Conservation (phyloP, 495 filamentous ascomycete species). For the Niebla homalea region DNA sequence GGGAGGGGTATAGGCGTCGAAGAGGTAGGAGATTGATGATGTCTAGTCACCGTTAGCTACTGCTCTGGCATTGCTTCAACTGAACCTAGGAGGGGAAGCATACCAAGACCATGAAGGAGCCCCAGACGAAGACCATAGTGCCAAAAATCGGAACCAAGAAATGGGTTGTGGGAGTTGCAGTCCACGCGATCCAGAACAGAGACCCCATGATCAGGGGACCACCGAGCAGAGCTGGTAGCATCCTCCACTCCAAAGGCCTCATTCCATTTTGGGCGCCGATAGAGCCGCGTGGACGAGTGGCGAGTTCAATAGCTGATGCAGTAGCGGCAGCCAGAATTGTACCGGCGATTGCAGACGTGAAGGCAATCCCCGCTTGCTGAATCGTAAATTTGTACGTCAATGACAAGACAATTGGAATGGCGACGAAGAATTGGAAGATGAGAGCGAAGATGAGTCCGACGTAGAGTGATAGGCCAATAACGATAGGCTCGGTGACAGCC, state of each 20-base stretch:
- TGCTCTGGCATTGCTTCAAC: not conserved
- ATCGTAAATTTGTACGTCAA: constrained; percentile 24
- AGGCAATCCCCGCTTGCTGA: constrained; percentile 26
- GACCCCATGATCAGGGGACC: constrained; percentile 32
- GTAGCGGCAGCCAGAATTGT: constrained; percentile 33
- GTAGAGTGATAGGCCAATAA: constrained; percentile 13
- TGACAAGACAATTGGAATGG: constrained; percentile 25
- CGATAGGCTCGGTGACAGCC: constrained; percentile 27
- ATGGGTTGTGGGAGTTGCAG: constrained; percentile 18
- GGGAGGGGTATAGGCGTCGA: constrained; percentile 25
- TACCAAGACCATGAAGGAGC: constrained; percentile 41
- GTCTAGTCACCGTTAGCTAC: constrained; percentile 14
- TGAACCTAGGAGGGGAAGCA: not conserved
- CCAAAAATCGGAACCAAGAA: constrained; percentile 20
- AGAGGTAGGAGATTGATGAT: constrained; percentile 27
- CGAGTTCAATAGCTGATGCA: constrained; percentile 30
- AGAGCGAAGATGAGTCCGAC: constrained; percentile 27
- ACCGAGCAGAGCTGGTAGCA: constrained; percentile 44
- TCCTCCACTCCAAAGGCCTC: constrained; percentile 35
- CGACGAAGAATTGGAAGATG: constrained; percentile 29
- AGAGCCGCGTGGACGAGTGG: constrained; percentile 16
- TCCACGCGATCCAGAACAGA: constrained; percentile 23
- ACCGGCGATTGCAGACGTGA: constrained; percentile 39
- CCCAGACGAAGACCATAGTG: constrained; percentile 49
- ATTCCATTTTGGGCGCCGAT: constrained; percentile 10